Evolutionary conservation across 2,329 filamentous ascomycete genomes (phyloP).

Genomic region (Aspergillus thermomutatus): DNA sequence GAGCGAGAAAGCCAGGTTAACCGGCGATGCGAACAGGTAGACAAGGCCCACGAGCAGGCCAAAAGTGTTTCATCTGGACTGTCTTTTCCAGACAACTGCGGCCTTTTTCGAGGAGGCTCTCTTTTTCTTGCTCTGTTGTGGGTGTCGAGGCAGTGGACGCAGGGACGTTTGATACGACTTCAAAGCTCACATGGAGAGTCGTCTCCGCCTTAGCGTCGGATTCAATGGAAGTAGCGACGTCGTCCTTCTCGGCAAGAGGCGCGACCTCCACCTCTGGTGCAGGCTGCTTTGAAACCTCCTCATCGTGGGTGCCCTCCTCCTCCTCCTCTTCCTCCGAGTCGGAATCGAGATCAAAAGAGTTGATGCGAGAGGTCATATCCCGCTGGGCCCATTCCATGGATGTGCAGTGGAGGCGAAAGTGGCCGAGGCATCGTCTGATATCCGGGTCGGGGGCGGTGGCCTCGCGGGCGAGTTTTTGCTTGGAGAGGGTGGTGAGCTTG

Average conservation of each 20-base stretch:
- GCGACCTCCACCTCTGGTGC: neutral
- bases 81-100: conserved; percentile 27
- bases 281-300: neutral
- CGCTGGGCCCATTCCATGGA: conserved; percentile 34
- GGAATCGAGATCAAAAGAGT: conserved; percentile 32
- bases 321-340: conserved; percentile 21
- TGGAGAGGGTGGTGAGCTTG: conserved; percentile 34
- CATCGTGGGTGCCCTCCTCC: conserved; percentile 10
- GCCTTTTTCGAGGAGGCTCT: conserved; percentile 24
- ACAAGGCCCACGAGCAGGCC: conserved; percentile 21
- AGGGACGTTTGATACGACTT: conserved; percentile 9
- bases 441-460: conserved; percentile 33
- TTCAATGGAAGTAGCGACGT: conserved; percentile 1
- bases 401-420: conserved; percentile 32
- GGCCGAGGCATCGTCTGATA: conserved; percentile 33
- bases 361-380: conserved; percentile 35
- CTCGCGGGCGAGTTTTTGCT: conserved; percentile 34
- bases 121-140: conserved; percentile 5
- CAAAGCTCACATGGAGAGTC: conserved; percentile 14
- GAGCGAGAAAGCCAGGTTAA: conserved; percentile 1
- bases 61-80: conserved; percentile 23
- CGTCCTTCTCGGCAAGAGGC: neutral
- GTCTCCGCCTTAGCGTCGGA: conserved; percentile 5
- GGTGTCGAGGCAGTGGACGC: neutral
- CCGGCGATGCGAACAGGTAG: conserved; percentile 20